These are phyloP conservation scores for Tuber borchii DNA, from an alignment of 495 filamentous ascomycete genomes.

Conservation along the genomic window DNA sequence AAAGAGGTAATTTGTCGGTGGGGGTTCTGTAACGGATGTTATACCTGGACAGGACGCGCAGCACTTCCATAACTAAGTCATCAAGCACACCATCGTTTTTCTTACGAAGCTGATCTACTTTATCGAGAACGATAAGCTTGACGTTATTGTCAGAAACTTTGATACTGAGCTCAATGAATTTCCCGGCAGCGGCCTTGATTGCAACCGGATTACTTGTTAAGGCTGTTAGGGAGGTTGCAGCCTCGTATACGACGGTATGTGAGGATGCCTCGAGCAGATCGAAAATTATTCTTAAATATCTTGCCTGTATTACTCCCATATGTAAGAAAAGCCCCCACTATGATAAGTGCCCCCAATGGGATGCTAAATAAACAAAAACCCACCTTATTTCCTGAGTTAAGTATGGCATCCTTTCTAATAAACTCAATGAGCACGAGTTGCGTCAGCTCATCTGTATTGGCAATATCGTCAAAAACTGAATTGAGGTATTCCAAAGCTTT, in stretches of 20 bases:
- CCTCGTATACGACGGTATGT: slow-evolving; percentile 95
- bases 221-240: slow-evolving; percentile 91
- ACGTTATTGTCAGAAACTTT: slow-evolving; percentile 98
- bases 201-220: slow-evolving; percentile 95
- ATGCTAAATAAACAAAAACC: slow-evolving; percentile 31
- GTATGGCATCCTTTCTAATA: slow-evolving; percentile 92
- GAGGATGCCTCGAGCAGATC: slow-evolving; percentile 89
- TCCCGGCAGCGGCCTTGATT: slow-evolving; percentile 90
- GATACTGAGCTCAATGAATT: slow-evolving; percentile 94
- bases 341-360: not conserved
- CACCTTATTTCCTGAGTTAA: slow-evolving; percentile 90
- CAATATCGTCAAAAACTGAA: slow-evolving; percentile 86
- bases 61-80: slow-evolving; percentile 95
- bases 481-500: slow-evolving; percentile 84
- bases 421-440: slow-evolving; percentile 94
- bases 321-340: slow-evolving; percentile 37
- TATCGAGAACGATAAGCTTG: slow-evolving; percentile 93
- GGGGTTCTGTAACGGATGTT: not conserved
- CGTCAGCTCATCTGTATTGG: slow-evolving; percentile 86
- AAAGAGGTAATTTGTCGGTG: slow-evolving; percentile 10
- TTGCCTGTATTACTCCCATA: slow-evolving; percentile 53
- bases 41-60: slow-evolving; percentile 73
- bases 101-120: slow-evolving; percentile 81
- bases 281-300: slow-evolving; percentile 90
- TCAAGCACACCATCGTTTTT: slow-evolving; percentile 92